Evolutionary conservation across 1,284 basidiomycete species (phyloP).

Genomic region (Fomitopsis schrenkii): DNA sequence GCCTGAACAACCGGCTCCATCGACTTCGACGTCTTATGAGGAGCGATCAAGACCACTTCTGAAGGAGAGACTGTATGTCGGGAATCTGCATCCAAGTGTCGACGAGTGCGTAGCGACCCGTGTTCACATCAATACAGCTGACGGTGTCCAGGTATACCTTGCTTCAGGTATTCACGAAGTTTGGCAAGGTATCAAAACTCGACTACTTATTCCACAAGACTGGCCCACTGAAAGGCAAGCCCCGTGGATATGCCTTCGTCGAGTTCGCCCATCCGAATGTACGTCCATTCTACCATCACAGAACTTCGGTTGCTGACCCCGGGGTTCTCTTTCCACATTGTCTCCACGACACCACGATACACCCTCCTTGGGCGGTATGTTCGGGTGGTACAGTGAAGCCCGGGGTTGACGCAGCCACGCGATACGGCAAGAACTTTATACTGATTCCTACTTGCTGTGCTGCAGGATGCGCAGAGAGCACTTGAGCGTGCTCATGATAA

Average conservation of each 20-base stretch:
- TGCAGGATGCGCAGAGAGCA: constrained; percentile 83
- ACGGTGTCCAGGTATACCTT: constrained; percentile 64
- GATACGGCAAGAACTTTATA: neutral
- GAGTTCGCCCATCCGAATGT: constrained; percentile 82
- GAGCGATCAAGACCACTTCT: constrained; percentile 26
- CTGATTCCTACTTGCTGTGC: constrained; percentile 9
- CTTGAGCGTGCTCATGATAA: constrained; percentile 75
- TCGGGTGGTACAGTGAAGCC: constrained; percentile 10
- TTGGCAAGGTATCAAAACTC: constrained; percentile 87
- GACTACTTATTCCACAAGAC: constrained; percentile 96
- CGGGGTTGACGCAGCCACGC: constrained; percentile 12
- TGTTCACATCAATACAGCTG: constrained; percentile 9
- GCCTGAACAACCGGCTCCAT: constrained; percentile 1
- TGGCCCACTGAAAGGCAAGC: constrained; percentile 86
- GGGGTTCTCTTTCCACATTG: constrained; percentile 32
- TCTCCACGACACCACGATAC: constrained; percentile 10
- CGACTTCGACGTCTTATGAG: neutral
- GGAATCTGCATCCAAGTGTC: constrained; percentile 84
- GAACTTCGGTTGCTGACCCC: constrained; percentile 41
- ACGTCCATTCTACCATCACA: constrained; percentile 35
- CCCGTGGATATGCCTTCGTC: constrained; percentile 92
- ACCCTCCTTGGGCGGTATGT: neutral
- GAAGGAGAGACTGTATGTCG: constrained; percentile 83
- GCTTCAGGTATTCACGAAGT: constrained; percentile 86
- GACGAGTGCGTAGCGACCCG: constrained; percentile 66